phyloP scores from a whole-genome alignment of 257 asterid species.

The Scutellaria barbata region DNA sequence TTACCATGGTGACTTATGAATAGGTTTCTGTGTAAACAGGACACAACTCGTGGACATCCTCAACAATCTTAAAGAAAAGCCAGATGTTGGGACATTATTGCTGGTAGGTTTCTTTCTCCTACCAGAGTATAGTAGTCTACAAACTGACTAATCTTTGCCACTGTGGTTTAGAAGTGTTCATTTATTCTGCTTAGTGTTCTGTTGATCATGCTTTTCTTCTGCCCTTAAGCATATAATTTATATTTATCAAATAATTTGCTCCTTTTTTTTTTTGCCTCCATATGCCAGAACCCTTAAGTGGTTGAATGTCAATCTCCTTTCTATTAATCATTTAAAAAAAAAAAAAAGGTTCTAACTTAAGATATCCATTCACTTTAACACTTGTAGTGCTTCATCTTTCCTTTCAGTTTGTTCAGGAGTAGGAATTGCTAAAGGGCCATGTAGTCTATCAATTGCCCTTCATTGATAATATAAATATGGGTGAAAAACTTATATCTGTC shows the following conservation, averaged over 20 bases:
- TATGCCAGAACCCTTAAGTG: neutral
- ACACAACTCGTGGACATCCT: constrained; percentile 87
- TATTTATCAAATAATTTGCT: neutral
- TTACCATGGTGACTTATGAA: constrained; percentile 25
- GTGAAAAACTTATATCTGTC: constrained; percentile 22
- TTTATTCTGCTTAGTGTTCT: constrained; percentile 28
- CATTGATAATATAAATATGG: constrained; percentile 4
- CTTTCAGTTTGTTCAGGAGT: constrained; percentile 18
- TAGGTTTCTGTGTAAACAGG: constrained; percentile 45
- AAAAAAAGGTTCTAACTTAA: constrained; percentile 4
- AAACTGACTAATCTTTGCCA: constrained; percentile 25
- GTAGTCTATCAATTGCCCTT: constrained; percentile 15
- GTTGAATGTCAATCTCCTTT: constrained; percentile 5
- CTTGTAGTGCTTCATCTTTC: constrained; percentile 4
- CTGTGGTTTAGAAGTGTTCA: constrained; percentile 16
- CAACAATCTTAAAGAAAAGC: constrained; percentile 89
- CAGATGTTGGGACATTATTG: constrained; percentile 89
- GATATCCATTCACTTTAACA: constrained; percentile 21
- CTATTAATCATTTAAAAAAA: neutral
- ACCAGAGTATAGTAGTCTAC: constrained; percentile 28
- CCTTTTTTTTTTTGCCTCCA: constrained; percentile 6
- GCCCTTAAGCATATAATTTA: neutral
- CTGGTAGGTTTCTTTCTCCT: constrained; percentile 49
- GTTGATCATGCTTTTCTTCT: constrained; percentile 16
- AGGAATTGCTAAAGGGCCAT: neutral